Conservation (phyloP, 306 rosid species). For the Vigna hirtella region DNA sequence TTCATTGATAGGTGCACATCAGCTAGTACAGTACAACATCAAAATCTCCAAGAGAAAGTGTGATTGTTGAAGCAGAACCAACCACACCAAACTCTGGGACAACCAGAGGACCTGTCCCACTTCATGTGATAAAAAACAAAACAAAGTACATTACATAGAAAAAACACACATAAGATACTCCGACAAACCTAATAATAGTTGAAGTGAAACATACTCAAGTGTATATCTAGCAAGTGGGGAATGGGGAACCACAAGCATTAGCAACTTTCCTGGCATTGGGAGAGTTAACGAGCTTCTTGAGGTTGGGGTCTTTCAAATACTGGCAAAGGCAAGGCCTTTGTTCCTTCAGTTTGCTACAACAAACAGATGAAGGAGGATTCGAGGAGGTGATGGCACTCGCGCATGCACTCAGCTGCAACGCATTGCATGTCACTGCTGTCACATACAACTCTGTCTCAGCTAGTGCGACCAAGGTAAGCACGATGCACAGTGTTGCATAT, state of each 20-base stretch:
- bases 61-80: neutral
- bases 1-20: slow-evolving; percentile 8
- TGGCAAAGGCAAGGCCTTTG: slow-evolving; percentile 70
- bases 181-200: neutral
- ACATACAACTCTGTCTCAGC: slow-evolving; percentile 37
- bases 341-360: slow-evolving; percentile 61
- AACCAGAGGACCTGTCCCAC: slow-evolving; percentile 9
- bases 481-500: slow-evolving; percentile 30
- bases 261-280: slow-evolving; percentile 66
- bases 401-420: slow-evolving; percentile 57
- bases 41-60: slow-evolving; percentile 11
- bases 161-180: slow-evolving; percentile 3
- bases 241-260: slow-evolving; percentile 54
- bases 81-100: slow-evolving; percentile 17
- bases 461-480: slow-evolving; percentile 31
- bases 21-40: slow-evolving; percentile 11
- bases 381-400: slow-evolving; percentile 52
- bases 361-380: slow-evolving; percentile 45
- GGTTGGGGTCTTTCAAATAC: slow-evolving; percentile 60
- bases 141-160: slow-evolving; percentile 4
- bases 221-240: slow-evolving; percentile 51
- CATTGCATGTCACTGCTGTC: slow-evolving; percentile 54
- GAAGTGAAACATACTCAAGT: neutral
- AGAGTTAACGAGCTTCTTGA: slow-evolving; percentile 61
- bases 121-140: slow-evolving; percentile 1